Base-by-base conservation (phyloP, 371 early-diverging fungal genomes). In the Apophysomyces trapeziformis region DNA sequence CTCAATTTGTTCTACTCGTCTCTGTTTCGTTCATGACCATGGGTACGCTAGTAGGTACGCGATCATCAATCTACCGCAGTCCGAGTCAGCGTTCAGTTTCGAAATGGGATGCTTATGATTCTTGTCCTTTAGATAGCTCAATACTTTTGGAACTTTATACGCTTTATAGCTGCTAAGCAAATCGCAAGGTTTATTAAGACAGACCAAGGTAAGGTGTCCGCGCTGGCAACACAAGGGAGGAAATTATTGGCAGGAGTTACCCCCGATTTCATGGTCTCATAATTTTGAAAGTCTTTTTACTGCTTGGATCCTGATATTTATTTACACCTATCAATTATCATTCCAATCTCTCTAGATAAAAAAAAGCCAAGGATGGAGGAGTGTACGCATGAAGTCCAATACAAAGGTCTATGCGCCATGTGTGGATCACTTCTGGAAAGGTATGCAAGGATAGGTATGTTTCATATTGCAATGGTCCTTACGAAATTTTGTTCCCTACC, bases 321-420 rank as follows among this genome's bases (percentile, higher is more conserved):
- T 26, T 26, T 26, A 2, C 32, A 26, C 32, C 2, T 26, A 26
- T 26, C 32, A 0, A 26, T 26, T 26, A 3, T 26, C 32, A 26
- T 26, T 2, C 32, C 32, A 0, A 26, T 63, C 37, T 38, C 8
- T 63, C 16, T 63, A 41, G 35, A 47, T 38, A 58, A 54, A 38
- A 37, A 57, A 57, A 26, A 26, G 2, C 1, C 32, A 26, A 26
- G 7, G 38, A 72, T 72, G 72, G 75, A 66, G 67, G 61, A 64
- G 64, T 96, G 96, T 77, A 78, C 80, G 37, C 96, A 96, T 68
- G 88, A 86, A 58, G 87, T 93, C 1, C 91, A 90, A 61, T 91
- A 88, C 46, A 85, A 87, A 36, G 95, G 94, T n/a, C 75, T 95
- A 54, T 96, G 96, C 70, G 91, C 89, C 18, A 64, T 87, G 11